A percentile compares a stretch with the other conserved stretches of the same genome.
phyloP scores from a whole-genome alignment of 208 protist species.

The Acanthamoeba lenticulata region DNA sequence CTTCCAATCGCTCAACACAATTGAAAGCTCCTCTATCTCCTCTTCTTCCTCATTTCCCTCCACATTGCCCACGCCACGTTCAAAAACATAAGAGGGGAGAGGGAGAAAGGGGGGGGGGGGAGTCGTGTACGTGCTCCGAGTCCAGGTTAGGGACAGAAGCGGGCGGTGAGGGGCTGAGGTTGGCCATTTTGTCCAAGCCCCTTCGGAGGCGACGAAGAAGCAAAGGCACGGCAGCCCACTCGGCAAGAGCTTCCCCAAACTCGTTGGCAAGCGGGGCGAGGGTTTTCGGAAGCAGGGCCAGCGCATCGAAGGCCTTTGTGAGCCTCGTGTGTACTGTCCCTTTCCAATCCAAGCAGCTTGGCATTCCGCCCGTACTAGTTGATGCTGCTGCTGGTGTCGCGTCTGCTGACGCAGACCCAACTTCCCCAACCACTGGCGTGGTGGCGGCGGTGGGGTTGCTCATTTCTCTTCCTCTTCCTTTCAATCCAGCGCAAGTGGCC shows the following conservation, averaged over 20 bases:
- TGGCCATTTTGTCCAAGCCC: slow-evolving; percentile 27
- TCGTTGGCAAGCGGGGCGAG: slow-evolving; percentile 5
- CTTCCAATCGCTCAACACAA: neutral
- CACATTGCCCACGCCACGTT: neutral
- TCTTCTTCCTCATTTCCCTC: neutral
- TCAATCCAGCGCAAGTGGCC: no score
- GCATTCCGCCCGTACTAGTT: no score
- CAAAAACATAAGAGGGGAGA: neutral
- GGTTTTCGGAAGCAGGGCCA: neutral
- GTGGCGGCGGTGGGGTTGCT: no score
- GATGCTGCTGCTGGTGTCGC: neutral
- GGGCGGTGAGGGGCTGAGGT: neutral
- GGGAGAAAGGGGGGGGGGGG: neutral
- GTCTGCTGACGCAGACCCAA: neutral
- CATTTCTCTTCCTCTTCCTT: no score
- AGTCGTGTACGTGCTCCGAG: neutral
- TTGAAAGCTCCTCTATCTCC: neutral
- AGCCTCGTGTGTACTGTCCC: neutral
- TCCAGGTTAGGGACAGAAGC: neutral
- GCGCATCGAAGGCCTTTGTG: neutral
- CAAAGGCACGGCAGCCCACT: neutral
- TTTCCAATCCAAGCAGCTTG: neutral
- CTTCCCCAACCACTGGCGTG: no score
- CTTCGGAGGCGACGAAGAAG: neutral
- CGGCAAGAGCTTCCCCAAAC: neutral